Base-by-base conservation (phyloP, 2,329 filamentous ascomycete genomes). In the Nannizzia gypsea region DNA sequence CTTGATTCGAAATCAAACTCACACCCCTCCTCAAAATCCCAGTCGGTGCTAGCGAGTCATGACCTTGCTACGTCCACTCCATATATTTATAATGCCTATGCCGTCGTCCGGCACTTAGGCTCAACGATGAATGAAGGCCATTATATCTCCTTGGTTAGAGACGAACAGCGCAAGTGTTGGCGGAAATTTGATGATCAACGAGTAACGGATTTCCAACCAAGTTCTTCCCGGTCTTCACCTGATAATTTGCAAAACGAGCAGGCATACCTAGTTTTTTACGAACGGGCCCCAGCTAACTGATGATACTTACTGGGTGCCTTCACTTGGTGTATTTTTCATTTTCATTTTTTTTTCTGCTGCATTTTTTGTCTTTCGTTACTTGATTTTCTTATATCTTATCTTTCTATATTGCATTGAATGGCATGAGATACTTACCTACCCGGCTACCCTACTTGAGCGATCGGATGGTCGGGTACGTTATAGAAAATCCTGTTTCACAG, bases 11-110 rank as follows among this genome's bases (percentile, higher is more conserved):
- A n/a, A n/a, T 42, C 60, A 56, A 76, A 81, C 28, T 89, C 88
- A 71, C 82, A 86, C 11, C 77, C 89, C 13, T 78, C 54, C 75
- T 66, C 73, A 78, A 70, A 65, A 71, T 42, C 61, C 26, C 60
- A 60, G 38, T 17, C 61, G 9, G 36, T 44, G 26, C 54, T 58
- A 28, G 3, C 38, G 15, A 28, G 61, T 6, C 31, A 63, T 69
- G 61, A 69, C 60, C 65, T 66, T 48, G 71, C 66, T 58, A 75
- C 66, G 59, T 75, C 69, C 58, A 70, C 71, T 0, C 86, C 88
- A 0, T 90, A 88, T 68, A 76, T 78, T 3, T 99, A 96, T 72
- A 87, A 95, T 68, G 86, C 88, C 58, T 96, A 95, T 70, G 92
- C 86, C 1, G 87, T 96, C 5, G 83, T 95, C 59, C 80, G 88